Base-by-base conservation (phyloP, 2,329 filamentous ascomycete species). In the Beauveria australis region DNA sequence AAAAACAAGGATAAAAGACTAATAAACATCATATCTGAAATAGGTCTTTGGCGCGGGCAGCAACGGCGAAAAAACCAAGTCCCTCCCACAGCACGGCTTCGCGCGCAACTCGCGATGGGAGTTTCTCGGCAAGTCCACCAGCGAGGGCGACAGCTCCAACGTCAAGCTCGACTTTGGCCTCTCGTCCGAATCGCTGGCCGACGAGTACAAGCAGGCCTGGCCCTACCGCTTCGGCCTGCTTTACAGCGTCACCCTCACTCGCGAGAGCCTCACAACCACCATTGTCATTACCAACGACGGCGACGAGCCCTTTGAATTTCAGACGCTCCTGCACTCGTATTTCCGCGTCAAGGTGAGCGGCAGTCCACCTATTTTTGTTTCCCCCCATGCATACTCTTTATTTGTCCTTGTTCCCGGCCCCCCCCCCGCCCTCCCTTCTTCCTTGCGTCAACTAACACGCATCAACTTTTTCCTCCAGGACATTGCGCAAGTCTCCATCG, bases 111-210 rank as follows among this genome's bases (percentile, higher is more conserved):
- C 88, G 51, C 84, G 84, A 64, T 99, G 94, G 94, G 92, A 97
- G 74, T 96, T 94, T 73, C 81, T 99, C 56, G 92, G 92, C 70
- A 95, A 93, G 76, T 91, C 88, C 48, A 77, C 77, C 58, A 78
- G 75, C 66, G 77, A 78, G 71, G 67, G 75, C 73, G 62, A 76
- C 82, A 89, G 70, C 79, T 85, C 69, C 44, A 87, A 86, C 53
- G 87, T 97, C 66, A 97, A 96, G 81, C 87, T 99, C 63, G 94
- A 99, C 78, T 97, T 99, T 74, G 94, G 93, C 30, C 86, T 99
- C 41, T 91, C 89, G 56, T 83, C 85, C 30, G 80, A 83, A 56
- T 88, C 87, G 70, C 79, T 97, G 61, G 83, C 82, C 66, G 85
- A 87, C 0, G 82, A 87, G 48, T 82, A 83, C 66, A 85, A 83